Conservation (phyloP, 345 rosid genomes). For the Raphanus sativus region DNA sequence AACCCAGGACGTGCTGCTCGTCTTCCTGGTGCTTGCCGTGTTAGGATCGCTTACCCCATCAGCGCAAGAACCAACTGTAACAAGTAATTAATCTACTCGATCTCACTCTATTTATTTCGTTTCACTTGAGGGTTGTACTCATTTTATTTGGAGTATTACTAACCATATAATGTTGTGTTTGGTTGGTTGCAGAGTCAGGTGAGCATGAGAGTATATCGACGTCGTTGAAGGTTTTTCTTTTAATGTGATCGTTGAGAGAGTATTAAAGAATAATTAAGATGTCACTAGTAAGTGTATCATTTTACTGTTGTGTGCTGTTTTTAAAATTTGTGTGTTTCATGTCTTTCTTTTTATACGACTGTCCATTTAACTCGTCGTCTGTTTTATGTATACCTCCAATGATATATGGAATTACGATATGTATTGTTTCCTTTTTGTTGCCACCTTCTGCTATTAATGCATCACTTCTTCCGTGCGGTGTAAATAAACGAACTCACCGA, state of each 20-base stretch:
- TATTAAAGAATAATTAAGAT: constrained; percentile 22
- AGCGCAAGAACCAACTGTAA: constrained; percentile 51
- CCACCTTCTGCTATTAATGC: constrained; percentile 11
- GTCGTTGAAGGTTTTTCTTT: constrained; percentile 11
- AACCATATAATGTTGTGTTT: constrained; percentile 7
- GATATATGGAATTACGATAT: constrained; percentile 19
- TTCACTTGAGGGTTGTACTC: neutral
- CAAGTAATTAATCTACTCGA: constrained; percentile 32
- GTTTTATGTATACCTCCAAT: constrained; percentile 6
- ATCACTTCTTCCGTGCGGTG: neutral
- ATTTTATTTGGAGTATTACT: neutral
- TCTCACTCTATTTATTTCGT: neutral
- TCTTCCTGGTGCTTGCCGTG: constrained; percentile 53
- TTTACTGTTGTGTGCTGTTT: neutral
- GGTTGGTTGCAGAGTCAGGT: constrained; percentile 31
- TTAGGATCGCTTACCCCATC: constrained; percentile 60
- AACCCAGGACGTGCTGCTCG: constrained; percentile 39
- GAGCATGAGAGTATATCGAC: constrained; percentile 3
- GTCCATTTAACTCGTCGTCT: constrained; percentile 26
- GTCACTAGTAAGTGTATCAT: constrained; percentile 9
- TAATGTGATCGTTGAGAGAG: neutral
- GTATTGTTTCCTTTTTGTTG: constrained; percentile 2
- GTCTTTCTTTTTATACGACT: neutral
- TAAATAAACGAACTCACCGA: neutral
- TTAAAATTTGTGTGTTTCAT: constrained; percentile 11